Evolutionary conservation across 495 filamentous ascomycete species (phyloP), one percentile per base, ranked within the genome.

Genomic region (Aspergillus egyptiacus): DNA sequence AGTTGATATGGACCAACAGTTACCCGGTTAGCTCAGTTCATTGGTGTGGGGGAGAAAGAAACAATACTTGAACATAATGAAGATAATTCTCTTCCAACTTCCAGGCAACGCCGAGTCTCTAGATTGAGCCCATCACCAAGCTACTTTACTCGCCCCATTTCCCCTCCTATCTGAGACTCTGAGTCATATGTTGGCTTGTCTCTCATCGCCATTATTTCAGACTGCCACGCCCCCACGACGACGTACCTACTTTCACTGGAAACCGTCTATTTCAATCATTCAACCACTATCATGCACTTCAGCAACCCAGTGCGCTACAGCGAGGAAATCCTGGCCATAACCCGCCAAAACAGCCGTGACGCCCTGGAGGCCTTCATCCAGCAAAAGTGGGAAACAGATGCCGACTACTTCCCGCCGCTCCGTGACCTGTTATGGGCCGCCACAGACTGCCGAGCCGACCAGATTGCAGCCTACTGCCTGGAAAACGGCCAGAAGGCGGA

Each of bases 391-490:
- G 44, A 33, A 34, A 27, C 31, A 17, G 32, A 36, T 5, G 7
- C 31, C 25, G 44, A 47, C 13, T 47, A 47, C 23, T 8, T 32
- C 30, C 44, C 32, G 31, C 44, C 31, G 24, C 44, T 47, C 32
- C 15, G 22, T n/a, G 19, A 35, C 10, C 11, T 47, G 44, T 19
- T 47, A 7, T 6, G 9, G 18, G 44, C 19, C 18, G 44, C 44
- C n/a, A 36, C 44, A 25, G 32, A 35, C 30, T 36, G 32, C 24
- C 19, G 32, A 14, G 44, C 31, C 2, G 31, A 35, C 44, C 5
- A 36, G n/a, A 25, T 47, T 32, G 44, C 44, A 22, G 17, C 44
- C 44, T 47, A 47, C 32, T 36, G 44, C 18, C 32, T 36, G 31
- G 44, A 36, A 47, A 22, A 47, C 9, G 31, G 30, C n/a, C 19